Evolutionary conservation across 441 rosid species (phyloP), one percentile per base, ranked within the genome.

Genomic region (Populus hybrid): DNA sequence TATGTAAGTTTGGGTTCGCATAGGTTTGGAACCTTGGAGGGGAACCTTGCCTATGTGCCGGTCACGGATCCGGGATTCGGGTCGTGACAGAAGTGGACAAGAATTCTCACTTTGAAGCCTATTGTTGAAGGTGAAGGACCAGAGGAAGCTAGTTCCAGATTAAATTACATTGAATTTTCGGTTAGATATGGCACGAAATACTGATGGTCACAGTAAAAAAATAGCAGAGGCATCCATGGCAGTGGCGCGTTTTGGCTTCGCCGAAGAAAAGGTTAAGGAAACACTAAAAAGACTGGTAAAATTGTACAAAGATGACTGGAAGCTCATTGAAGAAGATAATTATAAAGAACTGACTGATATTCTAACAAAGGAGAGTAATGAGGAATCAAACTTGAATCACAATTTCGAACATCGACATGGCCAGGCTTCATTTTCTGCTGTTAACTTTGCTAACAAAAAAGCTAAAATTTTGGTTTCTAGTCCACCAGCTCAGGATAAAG

Each of bases 321-420:
- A 61, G 28, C 6, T 73, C 21, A 73, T 73, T 35, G 76, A 21
- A 73, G 76, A 50, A 50, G 74, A 72, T 16, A 72, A 50, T 72
- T 72, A 46, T 63, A 61, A 24, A 35, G 32, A 32, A 40, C 20
- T 66, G 8, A 30, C 42, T 40, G 65, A 67, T 40, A 24, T 67
- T 36, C 35, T 66, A 26, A 66, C 10, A 35, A 35, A 73, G 35
- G 26, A 67, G 72, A 38, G 20, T 26, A 6, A 32, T 28, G 76
- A 23, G 73, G 71, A 71, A 71, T 24, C 66, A 35, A 36, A 66
- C 36, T 71, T 42, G 42, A 50, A 3, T 21, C 40, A 38, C 46
- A 18, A 54, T 36, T 18, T 4, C 23, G 32, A 4, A 46, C 57
- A 46, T 4, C 57, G 14, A 21, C 8, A 42, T 26, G 61, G 32